Evolutionary conservation across 352 stramenopile species (phyloP).

Genomic region (Phytophthora megakarya): DNA sequence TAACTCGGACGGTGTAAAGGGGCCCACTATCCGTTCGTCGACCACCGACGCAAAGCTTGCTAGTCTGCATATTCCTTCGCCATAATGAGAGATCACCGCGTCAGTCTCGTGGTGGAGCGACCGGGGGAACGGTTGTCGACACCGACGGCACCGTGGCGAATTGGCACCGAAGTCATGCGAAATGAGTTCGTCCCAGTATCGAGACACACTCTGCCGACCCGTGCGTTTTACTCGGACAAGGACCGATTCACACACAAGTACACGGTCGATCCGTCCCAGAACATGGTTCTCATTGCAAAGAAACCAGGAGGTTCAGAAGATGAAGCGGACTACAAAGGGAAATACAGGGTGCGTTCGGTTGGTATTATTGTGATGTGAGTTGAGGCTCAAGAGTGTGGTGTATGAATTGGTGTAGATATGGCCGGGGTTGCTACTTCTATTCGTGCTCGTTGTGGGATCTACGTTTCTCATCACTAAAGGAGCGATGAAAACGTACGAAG

Average conservation of each 20-base stretch:
- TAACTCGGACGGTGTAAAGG: conserved; percentile 30
- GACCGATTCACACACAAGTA: conserved; percentile 25
- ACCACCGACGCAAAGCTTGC: background rate
- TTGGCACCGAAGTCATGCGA: conserved; percentile 27
- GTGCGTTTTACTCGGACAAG: conserved; percentile 38
- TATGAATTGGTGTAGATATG: conserved; percentile 46
- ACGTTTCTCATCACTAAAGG: conserved; percentile 43
- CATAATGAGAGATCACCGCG: conserved; percentile 22
- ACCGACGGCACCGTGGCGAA: conserved; percentile 30
- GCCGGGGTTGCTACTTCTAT: conserved; percentile 59
- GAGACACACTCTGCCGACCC: conserved; percentile 20
- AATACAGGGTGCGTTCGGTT: conserved; percentile 39
- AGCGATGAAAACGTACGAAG: conserved; percentile 38
- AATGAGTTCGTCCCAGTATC: conserved; percentile 9
- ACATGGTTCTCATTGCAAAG: conserved; percentile 38
- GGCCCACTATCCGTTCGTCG: background rate
- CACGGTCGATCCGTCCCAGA: conserved; percentile 22
- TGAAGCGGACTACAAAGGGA: conserved; percentile 48
- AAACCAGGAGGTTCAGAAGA: conserved; percentile 32
- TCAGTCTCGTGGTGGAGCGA: conserved; percentile 29
- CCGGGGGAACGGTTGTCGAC: conserved; percentile 21
- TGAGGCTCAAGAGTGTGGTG: conserved; percentile 24
- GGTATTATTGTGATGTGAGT: too few relatives aligned
- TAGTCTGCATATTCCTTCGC: conserved; percentile 1
- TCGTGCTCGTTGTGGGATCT: conserved; percentile 41